Evolutionary conservation across 2,329 filamentous ascomycete species (phyloP).

Genomic region (Teratosphaeria epicoccoides): DNA sequence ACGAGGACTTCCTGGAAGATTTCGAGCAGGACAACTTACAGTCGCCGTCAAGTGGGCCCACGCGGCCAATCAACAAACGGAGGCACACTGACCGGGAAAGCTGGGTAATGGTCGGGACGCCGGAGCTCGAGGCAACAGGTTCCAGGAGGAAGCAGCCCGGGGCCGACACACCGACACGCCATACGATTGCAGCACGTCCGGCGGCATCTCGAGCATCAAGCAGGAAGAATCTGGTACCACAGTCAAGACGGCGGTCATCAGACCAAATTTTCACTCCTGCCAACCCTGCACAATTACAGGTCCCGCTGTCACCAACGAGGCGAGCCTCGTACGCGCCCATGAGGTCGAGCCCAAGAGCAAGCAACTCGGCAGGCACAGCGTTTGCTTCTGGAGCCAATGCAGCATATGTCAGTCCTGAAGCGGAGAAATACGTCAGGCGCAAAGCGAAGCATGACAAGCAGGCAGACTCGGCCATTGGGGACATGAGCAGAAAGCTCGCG

Average conservation of each 20-base stretch:
- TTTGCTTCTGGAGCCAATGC: not conserved
- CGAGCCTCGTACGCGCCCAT: constrained; percentile 46
- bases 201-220: constrained; percentile 23
- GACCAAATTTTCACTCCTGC: constrained; percentile 12
- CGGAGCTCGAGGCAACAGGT: constrained; percentile 39
- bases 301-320: constrained; percentile 18
- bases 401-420: constrained; percentile 46
- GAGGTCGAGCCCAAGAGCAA: constrained; percentile 28
- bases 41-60: constrained; percentile 18
- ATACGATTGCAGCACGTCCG: constrained; percentile 8
- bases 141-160: constrained; percentile 26
- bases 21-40: constrained; percentile 34
- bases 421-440: constrained; percentile 61
- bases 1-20: constrained; percentile 27
- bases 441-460: constrained; percentile 64
- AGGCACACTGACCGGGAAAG: constrained; percentile 37
- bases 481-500: constrained; percentile 67
- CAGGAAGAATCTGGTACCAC: constrained; percentile 30
- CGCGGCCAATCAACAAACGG: constrained; percentile 31
- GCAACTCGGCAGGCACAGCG: not conserved
- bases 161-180: constrained; percentile 15
- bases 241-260: constrained; percentile 30
- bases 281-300: constrained; percentile 25
- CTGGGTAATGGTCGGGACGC: constrained; percentile 38
- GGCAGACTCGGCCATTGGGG: constrained; percentile 66